phyloP scores from a whole-genome alignment of 108 stramenopile genomes.

The Nannochloropsis gaditana region DNA sequence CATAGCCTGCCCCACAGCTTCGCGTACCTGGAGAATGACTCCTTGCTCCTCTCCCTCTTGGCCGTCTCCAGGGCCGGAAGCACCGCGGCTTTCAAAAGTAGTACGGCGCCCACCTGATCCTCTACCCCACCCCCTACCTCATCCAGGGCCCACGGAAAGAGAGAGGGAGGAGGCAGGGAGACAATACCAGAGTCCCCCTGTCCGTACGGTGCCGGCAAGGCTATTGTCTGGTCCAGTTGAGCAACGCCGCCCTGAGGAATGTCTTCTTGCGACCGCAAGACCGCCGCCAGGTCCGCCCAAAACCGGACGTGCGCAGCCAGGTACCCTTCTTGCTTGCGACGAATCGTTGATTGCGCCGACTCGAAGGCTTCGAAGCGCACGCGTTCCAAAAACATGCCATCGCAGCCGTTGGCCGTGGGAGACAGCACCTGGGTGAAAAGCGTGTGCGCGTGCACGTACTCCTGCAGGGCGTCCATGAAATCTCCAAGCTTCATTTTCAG shows the following conservation, averaged over 20 bases:
- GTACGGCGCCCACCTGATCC: neutral
- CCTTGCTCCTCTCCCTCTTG: neutral
- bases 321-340: neutral
- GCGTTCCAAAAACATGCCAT: constrained; percentile 17
- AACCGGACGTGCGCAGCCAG: neutral
- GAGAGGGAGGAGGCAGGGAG: neutral
- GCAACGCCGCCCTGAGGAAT: neutral
- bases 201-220: neutral
- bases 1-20: neutral
- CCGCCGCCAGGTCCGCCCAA: neutral
- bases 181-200: neutral
- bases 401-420: constrained; percentile 5
- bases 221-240: neutral
- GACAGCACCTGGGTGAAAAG: neutral
- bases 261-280: constrained; percentile 7
- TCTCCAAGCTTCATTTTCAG: neutral
- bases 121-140: neutral
- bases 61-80: constrained; percentile 2
- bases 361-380: neutral
- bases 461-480: neutral
- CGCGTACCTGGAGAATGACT: neutral
- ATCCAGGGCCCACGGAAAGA: neutral
- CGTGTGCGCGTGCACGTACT: neutral
- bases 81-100: neutral
- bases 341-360: neutral